These are phyloP conservation scores for Dysphania ambrosioides DNA, from an alignment of 148 eudicot genomes.

Conservation along the genomic window DNA sequence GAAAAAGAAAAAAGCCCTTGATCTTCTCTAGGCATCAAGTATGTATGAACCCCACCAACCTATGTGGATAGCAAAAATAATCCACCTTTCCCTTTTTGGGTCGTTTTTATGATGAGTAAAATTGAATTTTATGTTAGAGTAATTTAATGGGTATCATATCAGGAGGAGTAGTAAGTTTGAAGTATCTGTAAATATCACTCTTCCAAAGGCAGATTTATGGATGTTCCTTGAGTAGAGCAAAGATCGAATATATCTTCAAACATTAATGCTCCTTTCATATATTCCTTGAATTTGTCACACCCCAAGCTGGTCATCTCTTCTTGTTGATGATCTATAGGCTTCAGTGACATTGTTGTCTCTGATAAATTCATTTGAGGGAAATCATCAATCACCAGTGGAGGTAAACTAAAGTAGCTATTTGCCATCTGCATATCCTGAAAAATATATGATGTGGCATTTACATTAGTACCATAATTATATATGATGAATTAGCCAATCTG, in stretches of 20 bases:
- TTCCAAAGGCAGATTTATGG: constrained; percentile 25
- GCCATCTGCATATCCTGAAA: constrained; percentile 33
- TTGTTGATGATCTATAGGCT: constrained; percentile 22
- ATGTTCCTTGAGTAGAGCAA: constrained; percentile 32
- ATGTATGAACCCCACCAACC: constrained; percentile 26
- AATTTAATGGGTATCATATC: constrained; percentile 4
- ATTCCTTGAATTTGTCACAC: constrained; percentile 37
- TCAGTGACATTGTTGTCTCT: constrained; percentile 26
- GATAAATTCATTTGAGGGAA: constrained; percentile 32
- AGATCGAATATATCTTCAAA: constrained; percentile 39
- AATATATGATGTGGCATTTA: background rate
- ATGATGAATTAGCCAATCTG: background rate
- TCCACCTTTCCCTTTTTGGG: constrained; percentile 26
- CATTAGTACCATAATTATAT: no score
- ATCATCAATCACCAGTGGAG: constrained; percentile 30
- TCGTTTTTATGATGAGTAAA: constrained; percentile 24
- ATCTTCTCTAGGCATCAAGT: constrained; percentile 21
- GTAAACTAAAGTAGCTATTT: constrained; percentile 26
- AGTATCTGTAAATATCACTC: constrained; percentile 21
- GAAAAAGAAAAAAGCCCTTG: constrained; percentile 12
- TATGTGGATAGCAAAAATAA: constrained; percentile 37
- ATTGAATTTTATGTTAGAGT: constrained; percentile 28
- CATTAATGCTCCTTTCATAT: constrained; percentile 35
- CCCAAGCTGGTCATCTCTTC: constrained; percentile 11
- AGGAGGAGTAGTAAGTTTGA: constrained; percentile 6